Conservation (phyloP, 129 eudicot species). For the Pittosporum tobira region DNA sequence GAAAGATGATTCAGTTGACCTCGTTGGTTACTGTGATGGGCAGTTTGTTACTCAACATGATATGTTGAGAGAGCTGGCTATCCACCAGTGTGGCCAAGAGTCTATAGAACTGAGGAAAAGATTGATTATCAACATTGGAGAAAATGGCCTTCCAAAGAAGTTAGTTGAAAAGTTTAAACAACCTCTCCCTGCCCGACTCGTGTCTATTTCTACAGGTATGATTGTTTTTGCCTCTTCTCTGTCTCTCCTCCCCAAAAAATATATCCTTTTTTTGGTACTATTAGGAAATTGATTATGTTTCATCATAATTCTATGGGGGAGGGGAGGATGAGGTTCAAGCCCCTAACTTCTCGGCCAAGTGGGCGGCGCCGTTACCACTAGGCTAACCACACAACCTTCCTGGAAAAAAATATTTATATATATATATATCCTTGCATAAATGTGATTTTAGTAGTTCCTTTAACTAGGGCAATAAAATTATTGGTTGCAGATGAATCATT, state of each 20-base stretch:
- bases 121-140: constrained; percentile 21
- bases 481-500: constrained; percentile 31
- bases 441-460: too few relatives aligned
- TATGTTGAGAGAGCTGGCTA: constrained; percentile 48
- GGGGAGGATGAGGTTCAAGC: too few relatives aligned
- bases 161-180: constrained; percentile 4
- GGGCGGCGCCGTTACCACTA: too few relatives aligned
- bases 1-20: constrained; percentile 15
- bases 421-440: too few relatives aligned
- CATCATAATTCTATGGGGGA: too few relatives aligned
- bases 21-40: constrained; percentile 24
- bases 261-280: not conserved
- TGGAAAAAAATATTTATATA: too few relatives aligned
- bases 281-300: too few relatives aligned
- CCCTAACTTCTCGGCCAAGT: too few relatives aligned
- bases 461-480: not conserved
- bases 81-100: constrained; percentile 26
- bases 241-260: not conserved
- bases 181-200: constrained; percentile 23
- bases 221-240: not conserved
- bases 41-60: constrained; percentile 41
- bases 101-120: constrained; percentile 25
- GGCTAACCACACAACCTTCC: too few relatives aligned
- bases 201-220: constrained; percentile 48
- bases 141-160: constrained; percentile 16